Base-by-base conservation (phyloP, 352 stramenopile species). In the Peronospora destructor region DNA sequence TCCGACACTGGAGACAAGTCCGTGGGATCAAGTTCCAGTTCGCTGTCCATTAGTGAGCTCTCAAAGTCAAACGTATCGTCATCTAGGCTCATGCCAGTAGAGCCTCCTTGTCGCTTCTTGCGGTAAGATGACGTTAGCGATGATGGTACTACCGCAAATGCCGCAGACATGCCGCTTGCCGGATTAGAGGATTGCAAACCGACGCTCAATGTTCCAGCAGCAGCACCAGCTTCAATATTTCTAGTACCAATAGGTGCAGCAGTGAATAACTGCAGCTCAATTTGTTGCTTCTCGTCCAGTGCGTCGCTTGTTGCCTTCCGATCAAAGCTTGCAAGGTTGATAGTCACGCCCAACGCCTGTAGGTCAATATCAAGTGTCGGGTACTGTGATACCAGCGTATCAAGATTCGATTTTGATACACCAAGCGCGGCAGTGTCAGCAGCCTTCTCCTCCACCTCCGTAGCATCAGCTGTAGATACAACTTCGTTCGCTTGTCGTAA, bases 241-340 rank as follows among this genome's bases (percentile, higher is more conserved):
- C 79, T 71, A 0, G 78, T 94, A n/a, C 83, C 83, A 29, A 94
- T 90, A n/a, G 83, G 83, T 0, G 83, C 76, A 5, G 83, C 83
- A 28, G 83, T 89, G 36, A 94, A 94, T 14, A 94, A 29, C 34
- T 94, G 80, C 16, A 94, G 39, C 52, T 94, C 80, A 30, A 91
- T 91, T 44, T 94, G 83, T 53, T 91, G 78, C 34, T 94, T 94
- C 46, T 94, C 83, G 52, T 93, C 79, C 19, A 90, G 44, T 38
- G 81, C 74, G 4, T 84, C 79, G 16, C 64, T 73, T 13, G 68
- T 67, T 38, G 67, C 61, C 49, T 81, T 72, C 16, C 59, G 73
- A 25, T 70, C 72, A 25, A 83, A 86, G 23, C 66, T 77, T 13
- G 68, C 59, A 35, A 84, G 66, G 29, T 85, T 70, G 12, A 78